Percentiles rank a stretch among this genome's conserved stretches.
Conservation (phyloP, 2,329 filamentous ascomycete genomes). For the Pseudopyricularia javanii region DNA sequence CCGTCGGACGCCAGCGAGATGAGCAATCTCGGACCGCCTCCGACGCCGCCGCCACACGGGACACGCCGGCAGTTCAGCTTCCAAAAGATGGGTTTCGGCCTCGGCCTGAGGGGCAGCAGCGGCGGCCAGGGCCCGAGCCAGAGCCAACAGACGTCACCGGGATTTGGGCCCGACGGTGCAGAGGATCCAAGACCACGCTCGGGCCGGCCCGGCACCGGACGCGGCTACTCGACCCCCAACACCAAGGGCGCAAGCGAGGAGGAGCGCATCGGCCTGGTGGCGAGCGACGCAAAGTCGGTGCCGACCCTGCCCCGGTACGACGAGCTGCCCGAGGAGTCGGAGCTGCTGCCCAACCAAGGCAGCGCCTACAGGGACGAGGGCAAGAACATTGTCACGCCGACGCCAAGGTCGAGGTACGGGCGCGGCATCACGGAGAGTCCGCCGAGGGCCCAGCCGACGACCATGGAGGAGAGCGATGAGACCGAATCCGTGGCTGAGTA, state of each 20-base stretch:
- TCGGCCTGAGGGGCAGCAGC: conserved; percentile 18
- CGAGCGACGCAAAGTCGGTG: conserved; percentile 43
- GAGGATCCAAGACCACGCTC: background rate
- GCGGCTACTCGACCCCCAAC: conserved; percentile 26
- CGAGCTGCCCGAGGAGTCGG: conserved; percentile 19
- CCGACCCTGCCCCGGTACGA: conserved; percentile 22
- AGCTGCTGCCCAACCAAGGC: conserved; percentile 4
- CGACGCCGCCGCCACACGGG: conserved; percentile 48
- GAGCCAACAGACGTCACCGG: conserved; percentile 12
- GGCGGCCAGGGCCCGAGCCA: conserved; percentile 7
- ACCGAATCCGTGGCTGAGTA: conserved; percentile 10
- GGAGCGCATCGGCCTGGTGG: conserved; percentile 72
- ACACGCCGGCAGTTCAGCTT: conserved; percentile 81
- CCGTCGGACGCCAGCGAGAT: conserved; percentile 26
- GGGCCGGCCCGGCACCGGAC: conserved; percentile 6
- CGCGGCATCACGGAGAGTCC: conserved; percentile 27
- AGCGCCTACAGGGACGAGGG: background rate
- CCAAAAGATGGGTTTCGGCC: conserved; percentile 47
- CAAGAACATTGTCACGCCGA: conserved; percentile 21
- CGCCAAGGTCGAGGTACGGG: conserved; percentile 19
- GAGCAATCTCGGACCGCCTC: conserved; percentile 28
- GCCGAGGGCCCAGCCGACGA: conserved; percentile 15
- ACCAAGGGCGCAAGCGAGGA: conserved; percentile 60
- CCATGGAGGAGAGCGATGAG: conserved; percentile 9
- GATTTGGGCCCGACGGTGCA: background rate